Percentiles rank a stretch among this genome's conserved stretches.
Conservation (phyloP, 352 stramenopile species). For the Phytophthora podocarpi region DNA sequence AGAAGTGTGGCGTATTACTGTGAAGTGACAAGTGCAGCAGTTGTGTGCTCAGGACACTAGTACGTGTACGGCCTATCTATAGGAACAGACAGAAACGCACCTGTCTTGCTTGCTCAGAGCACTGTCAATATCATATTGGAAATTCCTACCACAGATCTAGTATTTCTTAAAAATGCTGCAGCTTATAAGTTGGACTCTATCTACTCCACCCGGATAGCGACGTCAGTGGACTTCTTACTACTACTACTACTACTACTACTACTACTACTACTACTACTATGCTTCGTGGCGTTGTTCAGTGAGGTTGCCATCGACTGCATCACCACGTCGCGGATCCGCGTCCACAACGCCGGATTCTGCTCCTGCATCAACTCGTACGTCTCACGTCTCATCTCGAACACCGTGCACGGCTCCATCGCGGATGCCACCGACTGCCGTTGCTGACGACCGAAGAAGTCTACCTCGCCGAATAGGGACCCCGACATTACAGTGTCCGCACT, state of each 20-base stretch:
- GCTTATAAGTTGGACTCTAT: neutral
- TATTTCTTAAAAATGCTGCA: neutral
- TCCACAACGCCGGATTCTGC: constrained; percentile 50
- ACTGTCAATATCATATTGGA: too few relatives aligned
- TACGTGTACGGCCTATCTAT: neutral
- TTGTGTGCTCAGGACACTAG: neutral
- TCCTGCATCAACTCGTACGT: constrained; percentile 61
- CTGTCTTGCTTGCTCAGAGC: too few relatives aligned
- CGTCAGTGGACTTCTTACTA: constrained; percentile 33
- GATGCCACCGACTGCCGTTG: constrained; percentile 47
- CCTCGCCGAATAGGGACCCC: constrained; percentile 75
- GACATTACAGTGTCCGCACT: constrained; percentile 52
- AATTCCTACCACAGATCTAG: too few relatives aligned
- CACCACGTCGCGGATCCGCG: constrained; percentile 65
- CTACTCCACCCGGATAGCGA: constrained; percentile 6
- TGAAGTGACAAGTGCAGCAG: neutral
- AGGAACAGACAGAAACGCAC: neutral
- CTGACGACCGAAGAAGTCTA: constrained; percentile 77
- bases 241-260: neutral
- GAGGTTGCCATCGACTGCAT: constrained; percentile 77
- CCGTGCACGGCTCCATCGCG: constrained; percentile 45
- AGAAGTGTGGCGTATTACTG: too few relatives aligned
- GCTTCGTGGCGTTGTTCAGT: constrained; percentile 15
- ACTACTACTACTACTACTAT: neutral
- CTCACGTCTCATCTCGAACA: constrained; percentile 64